Evolutionary conservation across 176 grass and related monocot species (phyloP), one percentile per base, ranked within the genome.

Genomic region (Triticum monococcum): DNA sequence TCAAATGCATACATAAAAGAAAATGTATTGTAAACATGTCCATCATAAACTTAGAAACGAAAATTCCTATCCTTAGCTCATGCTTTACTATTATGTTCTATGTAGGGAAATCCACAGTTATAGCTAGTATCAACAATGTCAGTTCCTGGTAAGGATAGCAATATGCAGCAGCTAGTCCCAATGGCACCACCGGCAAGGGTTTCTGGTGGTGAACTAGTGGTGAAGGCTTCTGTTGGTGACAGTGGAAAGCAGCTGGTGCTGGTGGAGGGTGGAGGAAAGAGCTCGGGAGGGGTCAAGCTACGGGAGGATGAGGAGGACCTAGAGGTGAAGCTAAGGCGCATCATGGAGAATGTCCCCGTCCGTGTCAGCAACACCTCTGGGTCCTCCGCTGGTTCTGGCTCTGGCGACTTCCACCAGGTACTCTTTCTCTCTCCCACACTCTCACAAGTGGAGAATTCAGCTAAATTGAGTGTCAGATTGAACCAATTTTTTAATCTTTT

Each of bases 331-430:
- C 89, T 99, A 16, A 88, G 97, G 28, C 84, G 97, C 75, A 96
- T 99, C 87, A 99, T 99, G 87, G 94, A 96, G 85, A 78, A 96
- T 20, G 90, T 99, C 13, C 94, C 94, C 3, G 94, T 99, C 30
- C 81, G 90, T 62, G 97, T 99, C 41, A 96, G 82, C 83, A 99
- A 99, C 79, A 99, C 92, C 16, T 99, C 97, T 22, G 94, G 97
- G 1, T 96, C 92, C 38, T 99, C 97, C 9, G 94, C 97, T 52
- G 94, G 94, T 3, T 99, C 97, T 41, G 94, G 92, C 61, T 99
- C 97, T 65, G 97, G 94, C 22, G 97, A 99, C 84, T 99, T 99
- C 87, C 97, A 99, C 75, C 94, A 99, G 92, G 92, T 99, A 50
- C 23, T 66, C 38, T 20, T 61, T 41, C 7, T 26, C 11, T 11